phyloP scores from a whole-genome alignment of 2,329 filamentous ascomycete species.

The Aureobasidium sp. region DNA sequence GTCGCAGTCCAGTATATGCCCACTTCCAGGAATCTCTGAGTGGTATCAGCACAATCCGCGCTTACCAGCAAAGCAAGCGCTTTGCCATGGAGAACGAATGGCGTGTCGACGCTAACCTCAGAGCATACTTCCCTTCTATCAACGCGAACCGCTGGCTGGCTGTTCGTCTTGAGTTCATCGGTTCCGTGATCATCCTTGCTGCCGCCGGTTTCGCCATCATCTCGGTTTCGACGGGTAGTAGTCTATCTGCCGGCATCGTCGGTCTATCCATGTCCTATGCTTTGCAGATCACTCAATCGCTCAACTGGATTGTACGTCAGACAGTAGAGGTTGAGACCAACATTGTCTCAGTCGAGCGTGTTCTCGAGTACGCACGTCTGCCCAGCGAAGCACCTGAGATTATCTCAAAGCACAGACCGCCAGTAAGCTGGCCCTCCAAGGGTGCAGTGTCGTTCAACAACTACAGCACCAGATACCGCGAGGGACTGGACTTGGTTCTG shows the following conservation, averaged over 20 bases:
- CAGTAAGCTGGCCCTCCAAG: conserved; percentile 83
- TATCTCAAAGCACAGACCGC: conserved; percentile 75
- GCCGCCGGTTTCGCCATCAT: conserved; percentile 76
- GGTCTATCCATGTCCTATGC: conserved; percentile 96
- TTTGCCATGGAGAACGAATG: conserved; percentile 95
- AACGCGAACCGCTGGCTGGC: conserved; percentile 88
- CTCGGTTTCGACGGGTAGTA: conserved; percentile 61
- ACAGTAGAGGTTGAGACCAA: conserved; percentile 99
- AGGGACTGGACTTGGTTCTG: conserved; percentile 81
- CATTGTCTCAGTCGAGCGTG: conserved; percentile 95
- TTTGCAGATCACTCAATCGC: conserved; percentile 88
- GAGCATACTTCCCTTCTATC: conserved; percentile 92
- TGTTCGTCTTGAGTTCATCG: conserved; percentile 89
- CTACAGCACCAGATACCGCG: conserved; percentile 88
- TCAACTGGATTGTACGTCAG: conserved; percentile 99
- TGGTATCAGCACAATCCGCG: conserved; percentile 89
- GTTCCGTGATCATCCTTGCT: conserved; percentile 83
- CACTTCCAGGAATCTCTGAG: conserved; percentile 97
- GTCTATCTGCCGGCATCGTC: conserved; percentile 64
- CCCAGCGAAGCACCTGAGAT: conserved; percentile 94
- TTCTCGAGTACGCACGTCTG: conserved; percentile 86
- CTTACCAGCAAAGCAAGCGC: conserved; percentile 78
- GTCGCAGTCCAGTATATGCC: conserved; percentile 90
- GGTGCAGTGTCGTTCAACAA: conserved; percentile 86
- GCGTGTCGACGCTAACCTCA: conserved; percentile 89